Percentiles rank a stretch among this genome's conserved stretches.
These are phyloP conservation scores for Melampsora larici-populina DNA, from an alignment of 1,284 basidiomycete genomes.

Conservation along the genomic window DNA sequence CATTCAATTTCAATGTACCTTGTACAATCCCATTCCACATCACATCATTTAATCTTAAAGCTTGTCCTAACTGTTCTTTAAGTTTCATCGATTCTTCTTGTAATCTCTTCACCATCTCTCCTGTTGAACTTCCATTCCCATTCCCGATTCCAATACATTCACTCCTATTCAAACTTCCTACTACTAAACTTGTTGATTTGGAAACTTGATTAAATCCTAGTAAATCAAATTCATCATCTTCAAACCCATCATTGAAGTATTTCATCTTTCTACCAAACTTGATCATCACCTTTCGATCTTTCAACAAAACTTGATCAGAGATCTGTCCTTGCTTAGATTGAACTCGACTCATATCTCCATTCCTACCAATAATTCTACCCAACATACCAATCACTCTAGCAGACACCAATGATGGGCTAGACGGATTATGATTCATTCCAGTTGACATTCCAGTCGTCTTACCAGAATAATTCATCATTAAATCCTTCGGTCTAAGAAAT, in stretches of 20 bases:
- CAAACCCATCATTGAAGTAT: not conserved
- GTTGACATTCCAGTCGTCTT: not conserved
- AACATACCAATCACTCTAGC: constrained; percentile 16
- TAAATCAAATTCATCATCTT: not conserved
- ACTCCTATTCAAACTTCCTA: no score
- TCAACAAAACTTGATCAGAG: not conserved
- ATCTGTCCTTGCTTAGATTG: not conserved
- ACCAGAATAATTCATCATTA: not conserved
- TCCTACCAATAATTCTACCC: constrained; percentile 18
- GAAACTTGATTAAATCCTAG: not conserved
- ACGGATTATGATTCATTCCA: not conserved
- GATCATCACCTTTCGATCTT: not conserved
- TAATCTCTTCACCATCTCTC: not conserved
- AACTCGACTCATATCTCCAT: constrained; percentile 11
- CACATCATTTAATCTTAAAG: constrained; percentile 24
- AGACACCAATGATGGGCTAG: not conserved
- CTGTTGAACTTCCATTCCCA: no score
- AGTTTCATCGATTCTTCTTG: constrained; percentile 12
- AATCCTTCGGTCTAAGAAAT: constrained; percentile 7
- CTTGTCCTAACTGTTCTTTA: constrained; percentile 14
- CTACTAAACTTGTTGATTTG: no score
- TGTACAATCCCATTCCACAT: constrained; percentile 38
- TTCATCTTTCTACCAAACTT: not conserved
- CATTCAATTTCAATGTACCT: constrained; percentile 26
- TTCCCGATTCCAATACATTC: no score